Base-by-base conservation (phyloP, 805 yeast genomes). In the Kuraishia ogatae region DNA sequence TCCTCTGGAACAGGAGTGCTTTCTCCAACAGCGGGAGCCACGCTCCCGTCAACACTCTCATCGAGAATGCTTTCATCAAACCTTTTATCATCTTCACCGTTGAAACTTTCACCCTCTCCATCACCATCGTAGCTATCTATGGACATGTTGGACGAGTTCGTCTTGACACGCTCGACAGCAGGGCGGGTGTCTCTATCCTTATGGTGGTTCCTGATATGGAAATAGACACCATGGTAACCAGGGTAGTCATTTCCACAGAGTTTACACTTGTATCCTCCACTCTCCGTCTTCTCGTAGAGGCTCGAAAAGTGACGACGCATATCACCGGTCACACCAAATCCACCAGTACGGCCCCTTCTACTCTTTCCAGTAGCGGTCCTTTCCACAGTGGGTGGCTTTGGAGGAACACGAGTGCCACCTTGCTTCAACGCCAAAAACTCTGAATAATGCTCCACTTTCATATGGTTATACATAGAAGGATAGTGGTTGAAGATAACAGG, bases 171-270 rank as follows among this genome's bases (percentile, higher is more conserved):
- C 13, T 47, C 24, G 19, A 21, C 19, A 7, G 49, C 24, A 20
- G 24, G 24, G 13, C 24, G 49, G 8, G 60, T 59, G 6, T 48
- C 48, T 2, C 60, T 58, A 56, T 61, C 62, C 19, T 60, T 55
- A 54, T 62, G 65, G 13, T 53, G 56, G 13, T 57, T 54, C 51
- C 61, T 56, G 54, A 62, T 52, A 53, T 62, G 66, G 59, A 62
- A 61, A 26, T 62, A 62, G 39, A 62, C 60, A 13, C 64, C 64
- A 51, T 62, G 66, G 47, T 62, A 62, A 20, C 61, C 56, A 19
- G 57, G 53, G 52, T 61, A 62, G 10, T 56, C 55, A 13, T 59
- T 53, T 19, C 56, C 46, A 51, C 64, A 61, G 35, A 60, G 57
- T 28, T 55, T 57, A 53, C 64, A 61, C 21, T 58, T 54, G 50